A percentile compares a stretch with the other conserved stretches of the same genome.
phyloP scores from a whole-genome alignment of 306 rosid genomes.

The Pyrus betulifolia region DNA sequence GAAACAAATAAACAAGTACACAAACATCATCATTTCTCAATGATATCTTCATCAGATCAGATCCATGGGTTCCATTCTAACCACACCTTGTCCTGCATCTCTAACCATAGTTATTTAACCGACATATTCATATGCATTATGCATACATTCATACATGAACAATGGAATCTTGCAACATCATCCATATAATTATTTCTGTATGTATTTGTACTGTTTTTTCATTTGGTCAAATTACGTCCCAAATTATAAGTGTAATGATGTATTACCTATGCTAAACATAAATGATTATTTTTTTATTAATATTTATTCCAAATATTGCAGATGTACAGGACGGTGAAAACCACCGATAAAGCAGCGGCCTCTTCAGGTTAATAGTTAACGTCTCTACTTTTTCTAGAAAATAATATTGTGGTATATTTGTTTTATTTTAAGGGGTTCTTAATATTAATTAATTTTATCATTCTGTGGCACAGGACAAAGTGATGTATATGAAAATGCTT shows the following conservation, averaged over 20 bases:
- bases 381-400: neutral
- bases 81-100: constrained; percentile 41
- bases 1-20: constrained; percentile 42
- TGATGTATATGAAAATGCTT: constrained; percentile 73
- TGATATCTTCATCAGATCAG: constrained; percentile 47
- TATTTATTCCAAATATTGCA: constrained; percentile 2
- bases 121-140: neutral
- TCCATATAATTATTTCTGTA: constrained; percentile 35
- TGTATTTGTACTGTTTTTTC: constrained; percentile 27
- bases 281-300: neutral
- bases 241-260: neutral
- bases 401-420: neutral
- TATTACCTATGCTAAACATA: neutral
- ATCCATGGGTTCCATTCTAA: constrained; percentile 29
- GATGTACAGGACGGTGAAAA: constrained; percentile 99
- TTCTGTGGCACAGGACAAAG: constrained; percentile 46
- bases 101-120: constrained; percentile 55
- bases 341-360: constrained; percentile 83
- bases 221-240: neutral
- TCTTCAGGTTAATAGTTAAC: constrained; percentile 53
- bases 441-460: neutral
- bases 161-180: neutral
- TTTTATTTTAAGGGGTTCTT: neutral
- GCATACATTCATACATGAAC: neutral
- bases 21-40: constrained; percentile 85